phyloP scores from a whole-genome alignment of 2,329 filamentous ascomycete species.

The Calonectria ilicicola region DNA sequence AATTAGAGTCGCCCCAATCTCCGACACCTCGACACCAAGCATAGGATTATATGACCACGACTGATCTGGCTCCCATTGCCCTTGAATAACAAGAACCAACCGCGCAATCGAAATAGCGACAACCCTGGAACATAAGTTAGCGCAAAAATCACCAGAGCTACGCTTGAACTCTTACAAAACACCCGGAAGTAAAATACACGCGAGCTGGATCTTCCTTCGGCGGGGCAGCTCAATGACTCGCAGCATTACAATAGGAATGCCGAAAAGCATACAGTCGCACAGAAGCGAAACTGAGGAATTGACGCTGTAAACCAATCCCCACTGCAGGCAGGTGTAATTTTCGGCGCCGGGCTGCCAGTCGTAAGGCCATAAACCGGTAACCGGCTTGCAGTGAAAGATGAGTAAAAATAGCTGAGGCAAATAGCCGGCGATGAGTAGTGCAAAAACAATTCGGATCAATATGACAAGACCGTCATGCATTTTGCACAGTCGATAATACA shows the following conservation, averaged over 20 bases:
- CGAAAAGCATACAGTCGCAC: conserved; percentile 63
- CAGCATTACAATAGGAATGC: conserved; percentile 62
- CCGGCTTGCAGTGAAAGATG: conserved; percentile 63
- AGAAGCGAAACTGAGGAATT: conserved; percentile 62
- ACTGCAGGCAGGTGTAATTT: conserved; percentile 59
- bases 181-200: conserved; percentile 61
- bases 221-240: conserved; percentile 56
- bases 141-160: not conserved
- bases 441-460: conserved; percentile 50
- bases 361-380: conserved; percentile 65
- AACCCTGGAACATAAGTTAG: conserved; percentile 50
- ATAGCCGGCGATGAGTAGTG: conserved; percentile 55
- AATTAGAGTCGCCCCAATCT: conserved; percentile 62
- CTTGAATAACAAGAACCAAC: conserved; percentile 59
- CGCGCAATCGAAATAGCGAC: conserved; percentile 61
- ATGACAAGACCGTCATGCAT: conserved; percentile 50
- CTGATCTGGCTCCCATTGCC: conserved; percentile 59
- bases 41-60: conserved; percentile 65
- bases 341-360: conserved; percentile 55
- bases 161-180: conserved; percentile 51
- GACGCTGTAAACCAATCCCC: conserved; percentile 64
- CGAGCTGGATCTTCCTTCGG: conserved; percentile 60
- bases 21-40: conserved; percentile 61
- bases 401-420: conserved; percentile 62
- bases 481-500: conserved; percentile 60